phyloP scores from a whole-genome alignment of 371 early-diverging fungal species.

The Actinomucor elegans region DNA sequence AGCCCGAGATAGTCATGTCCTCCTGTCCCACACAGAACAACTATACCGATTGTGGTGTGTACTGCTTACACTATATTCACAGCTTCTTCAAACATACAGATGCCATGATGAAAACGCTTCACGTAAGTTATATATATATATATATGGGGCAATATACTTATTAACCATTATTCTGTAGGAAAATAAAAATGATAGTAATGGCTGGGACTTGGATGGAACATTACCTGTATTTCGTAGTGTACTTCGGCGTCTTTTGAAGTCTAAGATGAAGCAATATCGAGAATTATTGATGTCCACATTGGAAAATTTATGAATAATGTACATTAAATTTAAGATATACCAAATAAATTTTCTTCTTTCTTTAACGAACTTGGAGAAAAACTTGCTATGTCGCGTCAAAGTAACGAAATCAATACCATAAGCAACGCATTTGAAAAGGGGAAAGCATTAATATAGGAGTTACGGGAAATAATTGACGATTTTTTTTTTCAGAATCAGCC shows the following conservation, averaged over 20 bases:
- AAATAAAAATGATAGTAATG: not conserved
- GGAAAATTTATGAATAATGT: too few species aligned
- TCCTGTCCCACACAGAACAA: constrained; percentile 20
- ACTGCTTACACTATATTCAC: constrained; percentile 16
- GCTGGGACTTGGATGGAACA: not conserved
- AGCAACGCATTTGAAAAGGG: too few species aligned
- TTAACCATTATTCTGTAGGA: not conserved
- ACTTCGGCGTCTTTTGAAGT: not conserved
- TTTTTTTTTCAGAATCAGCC: too few species aligned
- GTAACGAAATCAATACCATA: too few species aligned
- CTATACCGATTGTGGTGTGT: constrained; percentile 23
- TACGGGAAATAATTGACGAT: too few species aligned
- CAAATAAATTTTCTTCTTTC: too few species aligned
- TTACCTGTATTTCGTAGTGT: not conserved
- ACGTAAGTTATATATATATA: constrained; percentile 20
- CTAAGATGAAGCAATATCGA: not conserved
- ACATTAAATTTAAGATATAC: too few species aligned
- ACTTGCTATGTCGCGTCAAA: too few species aligned
- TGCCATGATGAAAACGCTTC: constrained; percentile 1
- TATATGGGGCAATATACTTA: too few species aligned
- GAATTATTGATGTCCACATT: not conserved
- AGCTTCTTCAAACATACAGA: constrained; percentile 5
- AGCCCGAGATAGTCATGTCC: not conserved
- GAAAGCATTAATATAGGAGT: too few species aligned
- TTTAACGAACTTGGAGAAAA: too few species aligned